Evolutionary conservation across 495 filamentous ascomycete genomes (phyloP).

Genomic region (Podospora anserina): DNA sequence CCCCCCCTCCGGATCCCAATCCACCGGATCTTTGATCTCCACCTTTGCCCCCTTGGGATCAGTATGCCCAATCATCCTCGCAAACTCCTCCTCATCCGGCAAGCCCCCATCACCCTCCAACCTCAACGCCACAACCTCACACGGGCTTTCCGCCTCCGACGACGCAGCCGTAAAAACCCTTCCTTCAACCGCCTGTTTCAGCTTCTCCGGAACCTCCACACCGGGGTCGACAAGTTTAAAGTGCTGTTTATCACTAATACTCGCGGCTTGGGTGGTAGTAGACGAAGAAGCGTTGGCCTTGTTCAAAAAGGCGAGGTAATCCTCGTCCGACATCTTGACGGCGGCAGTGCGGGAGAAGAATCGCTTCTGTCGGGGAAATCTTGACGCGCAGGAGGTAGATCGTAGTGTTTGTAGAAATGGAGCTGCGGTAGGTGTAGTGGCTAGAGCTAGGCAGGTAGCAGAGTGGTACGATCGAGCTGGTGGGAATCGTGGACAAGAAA

Average conservation of each 20-base stretch:
- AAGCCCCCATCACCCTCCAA: constrained; percentile 56
- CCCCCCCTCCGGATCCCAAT: constrained; percentile 60
- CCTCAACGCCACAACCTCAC: constrained; percentile 66
- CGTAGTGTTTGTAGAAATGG: background rate
- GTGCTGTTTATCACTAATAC: constrained; percentile 5
- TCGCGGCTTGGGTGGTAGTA: constrained; percentile 15
- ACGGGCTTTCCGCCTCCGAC: constrained; percentile 82
- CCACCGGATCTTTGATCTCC: constrained; percentile 50
- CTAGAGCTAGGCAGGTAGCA: background rate
- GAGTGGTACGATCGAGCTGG: background rate
- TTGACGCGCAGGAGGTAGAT: background rate
- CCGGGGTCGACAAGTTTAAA: constrained; percentile 54
- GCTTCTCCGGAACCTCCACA: constrained; percentile 51
- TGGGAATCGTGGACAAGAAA: background rate
- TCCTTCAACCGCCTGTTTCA: constrained; percentile 53
- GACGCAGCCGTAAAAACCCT: constrained; percentile 54
- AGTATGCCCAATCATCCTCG: constrained; percentile 52
- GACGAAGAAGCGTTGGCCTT: constrained; percentile 74
- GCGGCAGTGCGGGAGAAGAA: background rate
- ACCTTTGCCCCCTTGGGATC: constrained; percentile 49
- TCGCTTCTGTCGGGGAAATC: constrained; percentile 1
- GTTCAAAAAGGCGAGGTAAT: constrained; percentile 76
- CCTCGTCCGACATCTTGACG: constrained; percentile 68
- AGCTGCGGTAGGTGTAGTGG: background rate
- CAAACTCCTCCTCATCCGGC: constrained; percentile 62